These are phyloP conservation scores for Chionographis japonica DNA, from an alignment of 106 monocot species.

Conservation along the genomic window DNA sequence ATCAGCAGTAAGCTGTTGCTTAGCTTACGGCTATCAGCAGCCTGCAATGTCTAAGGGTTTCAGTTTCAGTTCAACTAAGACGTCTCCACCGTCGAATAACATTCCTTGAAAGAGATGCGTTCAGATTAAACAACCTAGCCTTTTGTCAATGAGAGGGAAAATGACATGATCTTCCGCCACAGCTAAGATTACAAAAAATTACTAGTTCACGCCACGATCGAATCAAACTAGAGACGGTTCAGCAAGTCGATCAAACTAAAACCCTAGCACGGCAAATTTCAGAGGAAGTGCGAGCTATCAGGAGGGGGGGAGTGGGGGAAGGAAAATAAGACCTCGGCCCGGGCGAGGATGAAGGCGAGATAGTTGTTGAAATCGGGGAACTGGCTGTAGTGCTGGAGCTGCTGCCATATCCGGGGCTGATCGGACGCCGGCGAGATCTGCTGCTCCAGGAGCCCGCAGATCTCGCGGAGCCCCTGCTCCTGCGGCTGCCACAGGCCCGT, in stretches of 20 bases:
- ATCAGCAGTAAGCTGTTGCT: no score
- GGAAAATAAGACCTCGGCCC: conserved; percentile 39
- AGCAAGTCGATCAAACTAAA: not conserved
- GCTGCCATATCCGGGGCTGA: conserved; percentile 85
- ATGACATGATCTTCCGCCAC: no score
- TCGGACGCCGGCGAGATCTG: conserved; percentile 85
- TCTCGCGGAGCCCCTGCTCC: conserved; percentile 94
- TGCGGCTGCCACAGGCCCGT: conserved; percentile 74
- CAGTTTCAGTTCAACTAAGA: no score
- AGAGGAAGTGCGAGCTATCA: not conserved
- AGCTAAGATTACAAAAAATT: no score
- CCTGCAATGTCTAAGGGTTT: no score
- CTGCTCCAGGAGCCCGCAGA: conserved; percentile 83
- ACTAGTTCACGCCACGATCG: no score
- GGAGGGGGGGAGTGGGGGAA: not conserved
- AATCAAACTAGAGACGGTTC: no score
- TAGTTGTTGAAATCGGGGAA: conserved; percentile 97
- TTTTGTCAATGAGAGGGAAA: no score
- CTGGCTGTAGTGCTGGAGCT: conserved; percentile 83
- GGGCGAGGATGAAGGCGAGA: conserved; percentile 80
- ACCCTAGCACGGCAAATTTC: not conserved
- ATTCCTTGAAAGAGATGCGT: no score
- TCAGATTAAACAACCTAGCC: no score
- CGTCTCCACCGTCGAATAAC: no score
- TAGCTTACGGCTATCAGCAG: no score